A percentile compares a stretch with the other conserved stretches of the same genome.
phyloP scores from a whole-genome alignment of 805 yeast genomes.

The Kockiozyma suomiensis region DNA sequence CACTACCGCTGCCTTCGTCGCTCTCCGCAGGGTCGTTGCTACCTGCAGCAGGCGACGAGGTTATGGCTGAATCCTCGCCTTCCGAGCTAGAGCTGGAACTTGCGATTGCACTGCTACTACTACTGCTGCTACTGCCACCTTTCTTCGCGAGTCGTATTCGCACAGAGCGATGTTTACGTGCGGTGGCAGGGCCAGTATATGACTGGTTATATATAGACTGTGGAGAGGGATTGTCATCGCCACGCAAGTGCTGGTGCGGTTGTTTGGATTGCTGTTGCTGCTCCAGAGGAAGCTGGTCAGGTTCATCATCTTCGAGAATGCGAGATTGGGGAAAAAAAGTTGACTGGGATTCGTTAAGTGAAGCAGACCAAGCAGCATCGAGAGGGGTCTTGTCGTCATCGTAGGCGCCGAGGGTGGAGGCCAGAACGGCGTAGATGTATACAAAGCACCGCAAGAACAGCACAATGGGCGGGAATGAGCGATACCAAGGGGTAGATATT shows the following conservation, averaged over 20 bases:
- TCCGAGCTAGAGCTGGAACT: conserved; percentile 8
- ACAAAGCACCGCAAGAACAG: conserved; percentile 3
- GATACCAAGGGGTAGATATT: conserved; percentile 2
- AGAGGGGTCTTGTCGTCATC: conserved; percentile 11
- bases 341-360: background rate
- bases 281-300: background rate
- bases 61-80: background rate
- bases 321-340: background rate
- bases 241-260: conserved; percentile 12
- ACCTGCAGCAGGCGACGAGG: background rate
- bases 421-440: conserved; percentile 8
- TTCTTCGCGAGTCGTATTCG: conserved; percentile 18
- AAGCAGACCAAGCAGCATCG: background rate
- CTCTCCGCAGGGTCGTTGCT: background rate
- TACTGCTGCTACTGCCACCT: background rate
- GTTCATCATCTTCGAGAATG: conserved; percentile 19
- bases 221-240: background rate
- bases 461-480: conserved; percentile 10
- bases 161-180: conserved; percentile 11
- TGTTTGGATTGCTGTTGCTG: background rate
- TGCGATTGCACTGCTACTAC: background rate
- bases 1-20: background rate
- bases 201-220: conserved; percentile 20
- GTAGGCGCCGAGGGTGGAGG: conserved; percentile 15
- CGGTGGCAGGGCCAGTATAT: conserved; percentile 1